Evolutionary conservation across 169 alveolate genomes (phyloP), one percentile per base, ranked within the genome.

Genomic region (Hepatocystis sp.): DNA sequence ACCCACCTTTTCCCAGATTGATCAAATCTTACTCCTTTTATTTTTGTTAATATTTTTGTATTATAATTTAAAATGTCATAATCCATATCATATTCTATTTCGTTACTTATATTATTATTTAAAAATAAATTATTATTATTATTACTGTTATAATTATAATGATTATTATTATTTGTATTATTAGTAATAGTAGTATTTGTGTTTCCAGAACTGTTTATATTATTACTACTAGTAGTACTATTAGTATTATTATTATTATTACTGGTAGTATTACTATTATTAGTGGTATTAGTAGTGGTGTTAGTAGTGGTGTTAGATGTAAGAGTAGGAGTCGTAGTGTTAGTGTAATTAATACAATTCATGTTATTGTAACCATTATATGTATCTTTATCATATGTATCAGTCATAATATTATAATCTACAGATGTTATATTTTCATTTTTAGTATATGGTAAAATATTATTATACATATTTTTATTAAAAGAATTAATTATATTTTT

Each of bases 1-100:
- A 92, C 92, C 95, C 95, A 92, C 40, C 95, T 66, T 61, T 91
- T 90, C 46, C 92, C 95, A 0, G 95, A 89, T n/a, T 91, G 89
- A 56, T 92, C 94, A 67, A 89, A 92, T 84, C 92, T 90, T 23
- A 92, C 95, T 34, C 95, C 95, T 23, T 93, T 90, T 27, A 92
- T 90, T 60, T 71, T 71, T 10, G 86, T 68, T 40, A 56, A 11
- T 4, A 71, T 23, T 2, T 56, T 56, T 76, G 58, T 71, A 51
- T 58, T 71, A 7, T 56, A 25, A 60, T 60, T 10, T 21, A 39
- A 21, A 17, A 63, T 13, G 8, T 27, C 15, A 11, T 23, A 39
- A 0, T 21, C 60, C 10, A 47, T 47, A 17, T 11, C 28, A 17
- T 5, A 13, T 2, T 47, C 25, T 17, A 47, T 47, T 7, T 11